Conservation (phyloP, 805 yeast species). For the Candida incommunis region DNA sequence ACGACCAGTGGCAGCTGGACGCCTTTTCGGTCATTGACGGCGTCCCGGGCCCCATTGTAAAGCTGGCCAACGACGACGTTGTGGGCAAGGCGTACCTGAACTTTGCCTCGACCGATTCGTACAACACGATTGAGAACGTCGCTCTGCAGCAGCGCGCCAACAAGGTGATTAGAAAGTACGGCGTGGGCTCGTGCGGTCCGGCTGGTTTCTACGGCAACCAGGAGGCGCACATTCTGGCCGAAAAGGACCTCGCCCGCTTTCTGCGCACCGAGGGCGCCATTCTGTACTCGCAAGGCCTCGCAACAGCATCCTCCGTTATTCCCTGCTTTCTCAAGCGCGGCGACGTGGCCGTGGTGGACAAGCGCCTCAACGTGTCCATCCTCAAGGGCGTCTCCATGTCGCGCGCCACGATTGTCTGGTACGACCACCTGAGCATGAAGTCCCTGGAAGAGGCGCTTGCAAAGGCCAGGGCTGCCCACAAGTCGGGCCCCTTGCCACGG, state of each 20-base stretch:
- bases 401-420: constrained; percentile 62
- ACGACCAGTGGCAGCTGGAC: constrained; percentile 45
- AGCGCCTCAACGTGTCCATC: constrained; percentile 55
- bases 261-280: constrained; percentile 69
- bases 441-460: constrained; percentile 58
- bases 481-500: constrained; percentile 65
- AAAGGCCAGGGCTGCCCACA: constrained; percentile 40
- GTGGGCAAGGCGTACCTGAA: constrained; percentile 34
- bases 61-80: constrained; percentile 15
- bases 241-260: constrained; percentile 58
- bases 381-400: constrained; percentile 83
- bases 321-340: constrained; percentile 95
- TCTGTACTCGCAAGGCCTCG: constrained; percentile 84
- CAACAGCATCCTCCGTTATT: constrained; percentile 73
- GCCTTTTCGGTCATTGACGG: constrained; percentile 53
- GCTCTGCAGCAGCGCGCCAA: constrained; percentile 39
- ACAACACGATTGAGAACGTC: constrained; percentile 40
- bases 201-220: constrained; percentile 95
- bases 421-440: constrained; percentile 77
- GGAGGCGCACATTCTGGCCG: constrained; percentile 73
- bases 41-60: constrained; percentile 29
- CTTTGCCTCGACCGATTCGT: constrained; percentile 57
- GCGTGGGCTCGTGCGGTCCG: constrained; percentile 98
- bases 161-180: constrained; percentile 47
- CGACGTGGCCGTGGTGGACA: constrained; percentile 79